Conservation (phyloP, 192 early-diverging fungal genomes). For the Coemansia asiatica region DNA sequence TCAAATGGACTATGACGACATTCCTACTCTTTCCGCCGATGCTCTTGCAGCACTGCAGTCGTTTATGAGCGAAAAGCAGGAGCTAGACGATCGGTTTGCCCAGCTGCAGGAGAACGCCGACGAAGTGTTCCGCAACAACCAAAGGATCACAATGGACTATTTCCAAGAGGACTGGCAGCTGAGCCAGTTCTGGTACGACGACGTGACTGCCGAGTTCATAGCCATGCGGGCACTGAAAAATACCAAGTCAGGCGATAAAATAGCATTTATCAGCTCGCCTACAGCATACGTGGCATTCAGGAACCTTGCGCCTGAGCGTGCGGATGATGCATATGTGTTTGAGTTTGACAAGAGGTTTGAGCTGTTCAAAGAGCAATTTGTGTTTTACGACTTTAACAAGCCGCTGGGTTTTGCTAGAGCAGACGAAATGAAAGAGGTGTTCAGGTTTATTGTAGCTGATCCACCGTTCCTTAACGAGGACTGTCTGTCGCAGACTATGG, state of each 20-base stretch:
- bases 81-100: conserved; percentile 63
- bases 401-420: conserved; percentile 58
- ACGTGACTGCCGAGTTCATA: conserved; percentile 52
- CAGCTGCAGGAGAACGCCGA: conserved; percentile 58
- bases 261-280: conserved; percentile 54
- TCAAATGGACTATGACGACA: too few species aligned
- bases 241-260: conserved; percentile 36
- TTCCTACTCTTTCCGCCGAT: too few species aligned
- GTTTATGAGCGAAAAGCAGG: conserved; percentile 68
- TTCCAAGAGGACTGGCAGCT: conserved; percentile 85
- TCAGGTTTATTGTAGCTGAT: conserved; percentile 75
- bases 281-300: conserved; percentile 44
- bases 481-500: conserved; percentile 67
- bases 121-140: conserved; percentile 44
- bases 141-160: conserved; percentile 58
- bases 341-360: conserved; percentile 76
- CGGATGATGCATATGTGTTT: conserved; percentile 59
- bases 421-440: conserved; percentile 46
- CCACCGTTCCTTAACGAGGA: conserved; percentile 79
- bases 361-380: conserved; percentile 66
- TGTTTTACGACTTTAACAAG: conserved; percentile 73
- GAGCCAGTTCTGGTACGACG: conserved; percentile 61
- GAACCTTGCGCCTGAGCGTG: conserved; percentile 26
- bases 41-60: conserved; percentile 61
- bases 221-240: conserved; percentile 53